Percentiles rank a stretch among this genome's conserved stretches.
phyloP scores from a whole-genome alignment of 2,329 filamentous ascomycete genomes.

The Beauveria sp. region DNA sequence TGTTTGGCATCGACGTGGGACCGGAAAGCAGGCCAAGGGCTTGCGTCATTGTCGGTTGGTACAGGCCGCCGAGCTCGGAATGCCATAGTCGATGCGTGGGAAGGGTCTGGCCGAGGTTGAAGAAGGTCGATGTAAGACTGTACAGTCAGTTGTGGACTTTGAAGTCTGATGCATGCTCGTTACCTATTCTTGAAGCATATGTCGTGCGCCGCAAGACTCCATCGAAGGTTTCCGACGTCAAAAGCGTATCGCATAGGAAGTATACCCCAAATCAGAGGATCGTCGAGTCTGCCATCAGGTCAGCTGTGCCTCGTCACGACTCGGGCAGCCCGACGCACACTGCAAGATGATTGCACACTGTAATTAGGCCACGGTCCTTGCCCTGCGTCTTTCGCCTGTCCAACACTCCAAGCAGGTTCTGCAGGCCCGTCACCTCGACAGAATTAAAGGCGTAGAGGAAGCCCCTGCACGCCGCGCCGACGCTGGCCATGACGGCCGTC shows the following conservation, averaged over 20 bases:
- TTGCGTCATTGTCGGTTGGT: slow-evolving; percentile 82
- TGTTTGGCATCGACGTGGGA: slow-evolving; percentile 40
- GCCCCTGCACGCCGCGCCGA: slow-evolving; percentile 60
- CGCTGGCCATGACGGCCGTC: slow-evolving; percentile 64
- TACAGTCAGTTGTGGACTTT: background rate
- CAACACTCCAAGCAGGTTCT: slow-evolving; percentile 65
- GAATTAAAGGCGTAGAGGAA: slow-evolving; percentile 71
- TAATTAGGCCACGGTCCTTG: slow-evolving; percentile 71
- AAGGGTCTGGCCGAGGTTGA: slow-evolving; percentile 80
- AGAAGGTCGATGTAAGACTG: slow-evolving; percentile 69
- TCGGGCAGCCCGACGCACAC: slow-evolving; percentile 24
- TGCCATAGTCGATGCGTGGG: slow-evolving; percentile 78
- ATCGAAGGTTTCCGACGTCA: slow-evolving; percentile 69
- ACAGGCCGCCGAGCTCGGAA: slow-evolving; percentile 73
- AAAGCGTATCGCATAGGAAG: slow-evolving; percentile 68
- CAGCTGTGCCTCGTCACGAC: slow-evolving; percentile 3
- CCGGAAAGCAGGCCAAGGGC: slow-evolving; percentile 75
- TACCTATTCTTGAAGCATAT: slow-evolving; percentile 89
- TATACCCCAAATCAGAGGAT: slow-evolving; percentile 89
- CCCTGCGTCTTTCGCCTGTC: slow-evolving; percentile 60
- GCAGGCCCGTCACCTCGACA: slow-evolving; percentile 69
- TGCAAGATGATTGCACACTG: slow-evolving; percentile 44
- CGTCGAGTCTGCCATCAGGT: slow-evolving; percentile 63
- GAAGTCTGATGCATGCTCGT: background rate
- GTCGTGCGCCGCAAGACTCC: slow-evolving; percentile 87